Base-by-base conservation (phyloP, 306 rosid genomes). In the Prunus persica region DNA sequence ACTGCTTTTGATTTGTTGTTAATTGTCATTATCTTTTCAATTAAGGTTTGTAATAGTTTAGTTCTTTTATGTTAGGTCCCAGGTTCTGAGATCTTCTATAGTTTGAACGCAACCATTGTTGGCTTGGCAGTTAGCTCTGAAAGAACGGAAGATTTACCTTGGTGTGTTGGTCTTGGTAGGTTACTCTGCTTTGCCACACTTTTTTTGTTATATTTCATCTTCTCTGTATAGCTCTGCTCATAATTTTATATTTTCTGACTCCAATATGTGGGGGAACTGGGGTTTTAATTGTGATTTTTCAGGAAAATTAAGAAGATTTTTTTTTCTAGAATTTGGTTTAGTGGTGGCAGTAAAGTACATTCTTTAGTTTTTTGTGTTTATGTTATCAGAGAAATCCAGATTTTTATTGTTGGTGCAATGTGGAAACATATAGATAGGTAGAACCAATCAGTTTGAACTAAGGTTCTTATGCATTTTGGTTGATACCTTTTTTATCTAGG, bases 161-260 rank as follows among this genome's bases (percentile, higher is more conserved):
- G 88, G 90, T 89, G 96, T 85, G 82, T 89, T 79, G 98, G 98
- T 64, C 97, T 95, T 76, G 98, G 98, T 95, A 83, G 52, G 96
- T 85, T 66, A 12, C 76, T 83, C 56, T 51, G 28, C 43, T 32
- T 54, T 30, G 16, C 68, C 61, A n/a, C 22, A 27, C 65, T 65
- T 47, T 22, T 18, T 24, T 2, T 19, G 12, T 76, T 55, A 7
- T 46, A 13, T 11, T 68, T 19, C 8, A 45, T 51, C 28, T 8
- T 14, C 46, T 15, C 0, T 34, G 3, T 27, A 22, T 56, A 16
- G 25, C 32, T 70, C 4, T 18, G 50, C 56, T 71, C 22, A 3
- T 61, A 27, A 65, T 46, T 20, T 47, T 20, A 18, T 45, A 24
- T 60, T 22, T 41, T 60, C 60, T 13, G 51, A 13, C 15, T 8